These are phyloP conservation scores for Exserohilum rostratum DNA, from an alignment of 2,329 filamentous ascomycete species.

Conservation along the genomic window DNA sequence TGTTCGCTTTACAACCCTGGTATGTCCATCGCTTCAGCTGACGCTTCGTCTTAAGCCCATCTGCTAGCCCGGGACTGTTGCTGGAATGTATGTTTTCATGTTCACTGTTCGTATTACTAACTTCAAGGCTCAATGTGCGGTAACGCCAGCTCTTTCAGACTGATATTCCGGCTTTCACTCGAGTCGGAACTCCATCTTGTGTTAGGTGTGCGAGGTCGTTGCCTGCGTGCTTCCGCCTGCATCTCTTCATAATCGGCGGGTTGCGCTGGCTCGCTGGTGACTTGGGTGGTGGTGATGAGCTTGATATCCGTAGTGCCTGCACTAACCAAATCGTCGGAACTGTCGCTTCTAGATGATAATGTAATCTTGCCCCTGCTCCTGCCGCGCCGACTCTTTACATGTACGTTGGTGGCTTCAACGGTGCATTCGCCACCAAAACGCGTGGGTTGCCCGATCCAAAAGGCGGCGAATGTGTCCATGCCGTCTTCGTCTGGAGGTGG, in stretches of 20 bases:
- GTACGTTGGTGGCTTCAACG: constrained; percentile 42
- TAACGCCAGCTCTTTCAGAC: constrained; percentile 15
- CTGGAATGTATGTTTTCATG: no score
- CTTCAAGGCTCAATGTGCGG: constrained; percentile 12
- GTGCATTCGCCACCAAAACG: constrained; percentile 56
- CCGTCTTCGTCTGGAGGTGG: constrained; percentile 45
- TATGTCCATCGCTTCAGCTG: no score
- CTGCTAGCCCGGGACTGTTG: no score
- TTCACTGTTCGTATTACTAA: no score
- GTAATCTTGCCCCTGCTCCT: constrained; percentile 26
- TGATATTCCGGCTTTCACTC: constrained; percentile 19
- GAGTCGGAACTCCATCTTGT: constrained; percentile 45
- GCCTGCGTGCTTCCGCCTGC: constrained; percentile 30
- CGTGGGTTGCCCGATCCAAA: constrained; percentile 39
- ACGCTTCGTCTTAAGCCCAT: no score
- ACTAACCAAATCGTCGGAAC: constrained; percentile 35
- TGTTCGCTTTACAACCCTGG: no score
- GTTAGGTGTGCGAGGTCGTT: constrained; percentile 34
- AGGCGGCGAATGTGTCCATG: constrained; percentile 45
- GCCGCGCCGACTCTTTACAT: constrained; percentile 10
- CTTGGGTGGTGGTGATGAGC: constrained; percentile 43
- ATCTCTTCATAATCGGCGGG: constrained; percentile 45
- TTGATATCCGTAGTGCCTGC: constrained; percentile 39
- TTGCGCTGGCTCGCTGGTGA: constrained; percentile 41
- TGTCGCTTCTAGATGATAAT: constrained; percentile 26